phyloP scores from a whole-genome alignment of 2,329 filamentous ascomycete genomes.

The Colletotrichum sp. region DNA sequence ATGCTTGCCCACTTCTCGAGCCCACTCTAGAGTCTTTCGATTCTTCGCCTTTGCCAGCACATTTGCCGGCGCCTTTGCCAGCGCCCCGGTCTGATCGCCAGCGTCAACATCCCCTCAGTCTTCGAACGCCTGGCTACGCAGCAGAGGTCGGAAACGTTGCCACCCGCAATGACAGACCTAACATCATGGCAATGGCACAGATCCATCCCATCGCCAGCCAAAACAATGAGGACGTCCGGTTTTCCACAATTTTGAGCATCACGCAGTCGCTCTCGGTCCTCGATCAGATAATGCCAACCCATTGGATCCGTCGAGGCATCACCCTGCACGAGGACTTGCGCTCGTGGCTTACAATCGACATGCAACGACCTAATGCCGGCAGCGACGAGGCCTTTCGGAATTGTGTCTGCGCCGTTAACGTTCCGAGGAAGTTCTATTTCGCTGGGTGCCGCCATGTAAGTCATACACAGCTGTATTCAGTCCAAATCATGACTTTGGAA shows the following conservation, averaged over 20 bases:
- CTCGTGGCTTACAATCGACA: not conserved
- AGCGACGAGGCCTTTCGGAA: not conserved
- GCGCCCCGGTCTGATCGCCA: not conserved
- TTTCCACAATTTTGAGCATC: not conserved
- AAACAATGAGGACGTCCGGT: not conserved
- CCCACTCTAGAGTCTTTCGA: not conserved
- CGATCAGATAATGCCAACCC: not conserved
- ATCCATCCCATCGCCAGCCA: not conserved
- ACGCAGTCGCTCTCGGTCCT: not conserved
- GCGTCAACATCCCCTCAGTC: not conserved
- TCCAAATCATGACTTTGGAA: not conserved
- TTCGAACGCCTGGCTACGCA: not conserved
- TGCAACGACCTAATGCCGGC: not conserved
- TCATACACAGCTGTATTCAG: too few species aligned
- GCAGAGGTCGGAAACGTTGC: not conserved
- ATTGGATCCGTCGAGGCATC: not conserved
- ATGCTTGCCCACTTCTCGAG: not conserved
- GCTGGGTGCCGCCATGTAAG: not conserved
- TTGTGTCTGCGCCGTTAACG: not conserved
- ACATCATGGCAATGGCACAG: not conserved
- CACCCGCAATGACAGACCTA: not conserved
- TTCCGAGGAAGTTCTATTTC: not conserved
- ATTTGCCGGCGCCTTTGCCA: not conserved
- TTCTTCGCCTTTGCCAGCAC: not conserved
- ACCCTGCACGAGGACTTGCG: not conserved